Conservation (phyloP, 1,284 basidiomycete genomes). For the Golubevia sp. region DNA sequence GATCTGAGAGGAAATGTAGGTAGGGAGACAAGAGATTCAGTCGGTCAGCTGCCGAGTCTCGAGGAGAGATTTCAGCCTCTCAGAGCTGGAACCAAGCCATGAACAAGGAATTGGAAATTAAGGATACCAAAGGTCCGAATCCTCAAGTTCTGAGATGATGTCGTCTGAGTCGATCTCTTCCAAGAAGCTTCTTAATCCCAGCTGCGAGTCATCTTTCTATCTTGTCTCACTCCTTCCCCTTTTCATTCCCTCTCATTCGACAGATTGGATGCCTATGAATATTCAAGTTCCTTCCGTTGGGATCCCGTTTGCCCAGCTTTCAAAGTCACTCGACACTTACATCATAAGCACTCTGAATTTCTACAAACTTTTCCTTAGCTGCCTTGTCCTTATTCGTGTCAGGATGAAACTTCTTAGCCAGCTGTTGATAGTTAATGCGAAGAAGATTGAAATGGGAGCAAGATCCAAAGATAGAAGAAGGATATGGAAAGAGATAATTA, state of each 20-base stretch:
- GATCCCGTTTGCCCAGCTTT: no score
- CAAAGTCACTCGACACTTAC: no score
- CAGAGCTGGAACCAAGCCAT: no score
- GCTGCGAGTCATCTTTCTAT: no score
- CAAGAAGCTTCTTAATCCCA: no score
- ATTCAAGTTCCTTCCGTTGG: no score
- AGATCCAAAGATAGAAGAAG: neutral
- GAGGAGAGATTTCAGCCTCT: neutral
- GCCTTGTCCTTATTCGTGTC: constrained; percentile 57
- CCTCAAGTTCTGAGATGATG: no score
- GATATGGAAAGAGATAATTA: neutral
- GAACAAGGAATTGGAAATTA: neutral
- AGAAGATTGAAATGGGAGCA: neutral
- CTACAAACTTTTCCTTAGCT: constrained; percentile 57
- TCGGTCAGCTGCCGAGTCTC: neutral
- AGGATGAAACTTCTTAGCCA: constrained; percentile 59
- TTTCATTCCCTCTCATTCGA: no score
- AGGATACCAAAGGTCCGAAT: neutral
- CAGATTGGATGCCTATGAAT: no score
- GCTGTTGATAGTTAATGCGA: constrained; percentile 2
- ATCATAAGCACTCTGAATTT: constrained; percentile 58
- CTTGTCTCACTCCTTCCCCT: no score
- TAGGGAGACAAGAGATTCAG: constrained; percentile 2
- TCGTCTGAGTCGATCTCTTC: no score
- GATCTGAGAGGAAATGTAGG: constrained; percentile 6